Base-by-base conservation (phyloP, 2,329 filamentous ascomycete genomes). In the Gyromitra esculenta region DNA sequence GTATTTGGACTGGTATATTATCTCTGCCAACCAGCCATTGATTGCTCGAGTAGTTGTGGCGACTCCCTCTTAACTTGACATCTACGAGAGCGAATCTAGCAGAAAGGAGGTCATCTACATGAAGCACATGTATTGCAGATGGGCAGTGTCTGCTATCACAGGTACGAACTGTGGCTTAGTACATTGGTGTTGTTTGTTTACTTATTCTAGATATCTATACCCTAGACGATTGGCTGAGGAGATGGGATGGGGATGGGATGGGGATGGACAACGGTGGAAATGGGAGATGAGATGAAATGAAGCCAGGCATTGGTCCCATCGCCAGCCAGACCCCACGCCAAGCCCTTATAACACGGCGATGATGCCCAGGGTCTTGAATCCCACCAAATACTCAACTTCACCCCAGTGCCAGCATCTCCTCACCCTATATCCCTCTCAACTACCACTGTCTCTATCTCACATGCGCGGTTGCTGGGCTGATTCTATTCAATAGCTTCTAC, bases 381-480 rank as follows among this genome's bases (percentile, higher is more conserved):
- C 31, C 31, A 37, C 54, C 15, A 39, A 37, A 11, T 15, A 45
- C 41, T 15, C 21, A 15, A 52, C 21, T 35, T 39, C 54, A 54
- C 48, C 48, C 21, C 45, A 7, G 18, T 3, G 25, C 25, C 48
- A 13, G 37, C 35, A 35, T 43, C 54, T 48, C 45, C 48, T 15
- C 54, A 45, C 41, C 68, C 57, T 56, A 8, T 11, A 31, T 54
- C 50, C 4, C 50, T 21, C 50, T 25, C 18, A 54, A n/a, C 31
- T 13, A 57, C 13, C 31, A 37, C 25, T 57, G 54, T 59, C 54
- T 60, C 31, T 52, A n/a, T 48, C n/a, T 69, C 41, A 41, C 64
- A 59, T 74, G 31, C 52, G 52, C 52, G 35, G 18, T 37, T 59
- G 15, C 57, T 62, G 65, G 54, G 8, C 52, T 35, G 35, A 48